Evolutionary conservation across 768 basidiomycete genomes (phyloP).

Genomic region (Suillus occidentalis): DNA sequence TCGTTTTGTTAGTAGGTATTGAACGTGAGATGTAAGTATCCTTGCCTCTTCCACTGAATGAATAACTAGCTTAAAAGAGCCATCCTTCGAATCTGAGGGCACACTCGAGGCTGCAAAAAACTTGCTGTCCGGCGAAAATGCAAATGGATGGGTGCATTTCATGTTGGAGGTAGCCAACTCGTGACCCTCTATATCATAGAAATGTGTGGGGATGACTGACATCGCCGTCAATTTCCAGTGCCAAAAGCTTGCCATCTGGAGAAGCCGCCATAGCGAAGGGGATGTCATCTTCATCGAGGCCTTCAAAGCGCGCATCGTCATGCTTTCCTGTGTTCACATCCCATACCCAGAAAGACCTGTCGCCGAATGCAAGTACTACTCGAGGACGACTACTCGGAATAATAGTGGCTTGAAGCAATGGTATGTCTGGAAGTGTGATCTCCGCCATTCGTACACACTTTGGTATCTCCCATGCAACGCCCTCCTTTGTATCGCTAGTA

Average conservation of each 20-base stretch:
- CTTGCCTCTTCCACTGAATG: too few relatives aligned
- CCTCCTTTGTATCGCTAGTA: background rate
- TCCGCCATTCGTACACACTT: background rate
- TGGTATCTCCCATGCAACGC: conserved; percentile 2
- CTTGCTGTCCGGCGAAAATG: background rate
- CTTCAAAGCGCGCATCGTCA: background rate
- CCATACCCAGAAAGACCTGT: conserved; percentile 3
- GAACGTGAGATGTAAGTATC: too few relatives aligned
- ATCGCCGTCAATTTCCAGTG: background rate
- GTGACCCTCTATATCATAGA: background rate
- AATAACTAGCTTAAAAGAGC: too few relatives aligned
- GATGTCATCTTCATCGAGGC: background rate
- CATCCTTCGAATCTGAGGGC: background rate
- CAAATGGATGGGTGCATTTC: background rate
- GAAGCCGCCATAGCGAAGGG: background rate
- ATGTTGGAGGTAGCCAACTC: background rate
- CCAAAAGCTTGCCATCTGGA: background rate
- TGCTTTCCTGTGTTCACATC: background rate
- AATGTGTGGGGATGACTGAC: background rate
- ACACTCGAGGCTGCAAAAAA: background rate
- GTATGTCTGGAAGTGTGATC: background rate
- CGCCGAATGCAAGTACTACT: conserved; percentile 2
- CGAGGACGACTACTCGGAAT: background rate
- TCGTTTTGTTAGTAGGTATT: too few relatives aligned
- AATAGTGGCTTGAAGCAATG: background rate